Base-by-base conservation (phyloP, 805 yeast species). In the Kodamaea kakaduensis region DNA sequence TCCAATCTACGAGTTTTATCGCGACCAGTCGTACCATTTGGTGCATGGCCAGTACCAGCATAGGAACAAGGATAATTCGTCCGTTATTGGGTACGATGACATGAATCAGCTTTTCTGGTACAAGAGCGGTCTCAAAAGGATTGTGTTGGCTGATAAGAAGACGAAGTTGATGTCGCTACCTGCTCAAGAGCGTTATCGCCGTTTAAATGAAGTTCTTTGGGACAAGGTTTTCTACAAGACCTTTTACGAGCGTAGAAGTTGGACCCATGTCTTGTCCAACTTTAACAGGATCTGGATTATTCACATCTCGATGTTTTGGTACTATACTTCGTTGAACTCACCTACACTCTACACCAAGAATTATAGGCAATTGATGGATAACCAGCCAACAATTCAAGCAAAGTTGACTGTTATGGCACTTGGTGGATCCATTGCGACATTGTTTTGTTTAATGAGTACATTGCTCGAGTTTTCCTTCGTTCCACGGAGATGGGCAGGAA, bases 101-200 rank as follows among this genome's bases (percentile, higher is more conserved):
- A 78, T 87, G 56, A 87, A 87, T 52, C 96, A 87, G 50, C 63
- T 83, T 24, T 87, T 87, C 51, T 87, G 96, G 96, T 78, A 82
- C 47, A 69, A 77, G 3, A 72, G 77, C 42, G 87, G 93, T 0
- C 63, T 87, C 34, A 77, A 76, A 42, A 69, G 70, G 33, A 68
- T 87, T 13, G 58, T 60, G 2, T 52, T 82, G 20, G 48, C 58
- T 3, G 69, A 68, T 27, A 64, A 71, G 6, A 67, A 67, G 30
- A 52, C 55, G 4, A 58, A 58, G 28, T 52, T 84, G 16, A 72
- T 84, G 57, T 76, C 73, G 40, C 51, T 73, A 21, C 73, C 76
- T 2, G 64, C 77, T 0, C 53, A 61, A 14, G 77, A 79, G 37
- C 64, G 96, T 42, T 85, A 76, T 46, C 40, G 63, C 6, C 52